Evolutionary conservation across 2,329 filamentous ascomycete species (phyloP).

Genomic region (Fusarium austroafricanum): DNA sequence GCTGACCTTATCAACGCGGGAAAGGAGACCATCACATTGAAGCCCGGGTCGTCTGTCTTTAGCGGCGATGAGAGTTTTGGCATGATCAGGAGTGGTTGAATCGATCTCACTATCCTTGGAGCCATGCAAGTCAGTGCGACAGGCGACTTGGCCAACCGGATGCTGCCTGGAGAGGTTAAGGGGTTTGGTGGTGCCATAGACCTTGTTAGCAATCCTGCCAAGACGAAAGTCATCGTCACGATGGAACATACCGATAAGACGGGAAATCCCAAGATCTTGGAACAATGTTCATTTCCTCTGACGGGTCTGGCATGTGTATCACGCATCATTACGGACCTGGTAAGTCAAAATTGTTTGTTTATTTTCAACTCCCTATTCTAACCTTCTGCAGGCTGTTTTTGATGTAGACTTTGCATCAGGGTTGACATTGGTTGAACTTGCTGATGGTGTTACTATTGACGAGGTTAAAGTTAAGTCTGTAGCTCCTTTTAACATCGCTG

Average conservation of each 20-base stretch:
- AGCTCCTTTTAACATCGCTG: conserved; percentile 83
- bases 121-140: conserved; percentile 88
- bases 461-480: conserved; percentile 90
- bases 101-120: conserved; percentile 87
- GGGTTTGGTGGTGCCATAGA: conserved; percentile 95
- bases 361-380: conserved; percentile 16
- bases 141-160: conserved; percentile 90
- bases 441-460: conserved; percentile 88
- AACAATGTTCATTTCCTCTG: conserved; percentile 92
- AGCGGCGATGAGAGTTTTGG: conserved; percentile 91
- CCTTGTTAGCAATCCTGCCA: conserved; percentile 84
- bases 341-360: conserved; percentile 54
- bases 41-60: conserved; percentile 82
- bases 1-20: conserved; percentile 91
- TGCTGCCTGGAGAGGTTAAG: conserved; percentile 92
- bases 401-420: conserved; percentile 82
- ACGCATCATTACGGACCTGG: conserved; percentile 88
- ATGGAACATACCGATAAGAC: conserved; percentile 99
- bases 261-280: conserved; percentile 91
- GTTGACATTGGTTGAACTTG: conserved; percentile 84
- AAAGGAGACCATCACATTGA: conserved; percentile 90
- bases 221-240: conserved; percentile 91
- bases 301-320: conserved; percentile 89
- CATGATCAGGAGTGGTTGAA: conserved; percentile 89
- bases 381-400: conserved; percentile 53